Percentiles rank a stretch among this genome's conserved stretches.
Evolutionary conservation across 2,329 filamentous ascomycete species (phyloP).

Genomic region (Colletotrichum sidae): DNA sequence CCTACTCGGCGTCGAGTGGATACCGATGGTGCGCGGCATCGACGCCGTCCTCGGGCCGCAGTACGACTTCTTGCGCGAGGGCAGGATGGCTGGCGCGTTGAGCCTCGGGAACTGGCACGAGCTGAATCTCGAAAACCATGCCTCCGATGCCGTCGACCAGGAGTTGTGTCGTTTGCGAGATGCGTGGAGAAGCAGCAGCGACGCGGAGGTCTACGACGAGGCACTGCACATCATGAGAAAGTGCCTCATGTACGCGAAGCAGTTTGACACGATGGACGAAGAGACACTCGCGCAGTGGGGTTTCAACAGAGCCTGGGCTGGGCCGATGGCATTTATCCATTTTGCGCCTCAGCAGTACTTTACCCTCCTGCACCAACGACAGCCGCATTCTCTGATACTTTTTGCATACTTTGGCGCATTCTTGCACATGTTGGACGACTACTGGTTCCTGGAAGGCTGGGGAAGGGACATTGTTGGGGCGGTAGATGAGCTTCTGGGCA

Average conservation of each 20-base stretch:
- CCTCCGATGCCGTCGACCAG: constrained; percentile 10
- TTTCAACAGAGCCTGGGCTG: constrained; percentile 38
- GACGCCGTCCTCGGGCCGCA: constrained; percentile 32
- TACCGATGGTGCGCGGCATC: constrained; percentile 39
- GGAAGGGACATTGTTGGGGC: constrained; percentile 39
- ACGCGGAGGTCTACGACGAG: constrained; percentile 33
- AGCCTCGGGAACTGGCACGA: constrained; percentile 39
- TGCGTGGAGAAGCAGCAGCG: constrained; percentile 24
- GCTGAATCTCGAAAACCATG: constrained; percentile 17
- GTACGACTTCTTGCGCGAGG: constrained; percentile 17
- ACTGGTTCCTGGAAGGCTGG: constrained; percentile 39
- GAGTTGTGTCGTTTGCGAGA: constrained; percentile 22
- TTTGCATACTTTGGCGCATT: constrained; percentile 39
- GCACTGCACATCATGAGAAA: constrained; percentile 31
- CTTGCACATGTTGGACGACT: constrained; percentile 24
- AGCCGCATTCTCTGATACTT: constrained; percentile 38
- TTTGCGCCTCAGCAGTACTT: constrained; percentile 39
- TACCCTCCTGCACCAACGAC: constrained; percentile 38
- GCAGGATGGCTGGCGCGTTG: constrained; percentile 24
- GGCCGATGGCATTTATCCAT: constrained; percentile 37
- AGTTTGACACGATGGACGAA: constrained; percentile 35
- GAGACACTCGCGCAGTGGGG: constrained; percentile 26
- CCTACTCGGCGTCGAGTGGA: constrained; percentile 38
- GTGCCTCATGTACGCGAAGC: constrained; percentile 31
- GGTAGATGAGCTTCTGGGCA: constrained; percentile 37